phyloP scores from a whole-genome alignment of 2,329 filamentous ascomycete species.

The Verticillium alfalfae region DNA sequence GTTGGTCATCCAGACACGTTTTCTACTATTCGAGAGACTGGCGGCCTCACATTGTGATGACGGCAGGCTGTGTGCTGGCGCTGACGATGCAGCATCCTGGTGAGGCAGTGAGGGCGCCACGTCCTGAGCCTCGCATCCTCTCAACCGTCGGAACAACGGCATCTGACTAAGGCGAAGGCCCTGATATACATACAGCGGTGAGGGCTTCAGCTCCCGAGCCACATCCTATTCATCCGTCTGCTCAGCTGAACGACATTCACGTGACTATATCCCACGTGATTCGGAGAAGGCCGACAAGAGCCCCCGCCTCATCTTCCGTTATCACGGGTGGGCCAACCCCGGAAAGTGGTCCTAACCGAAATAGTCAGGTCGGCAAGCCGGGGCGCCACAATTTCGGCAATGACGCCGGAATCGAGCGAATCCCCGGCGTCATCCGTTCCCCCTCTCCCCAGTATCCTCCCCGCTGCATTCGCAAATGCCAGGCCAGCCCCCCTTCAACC shows the following conservation, averaged over 20 bases:
- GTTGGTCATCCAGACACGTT: no score
- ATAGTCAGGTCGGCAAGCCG: conserved; percentile 1
- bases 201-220: no score
- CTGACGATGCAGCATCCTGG: no score
- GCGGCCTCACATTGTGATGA: no score
- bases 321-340: background rate
- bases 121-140: no score
- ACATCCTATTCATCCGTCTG: no score
- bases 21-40: no score
- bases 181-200: no score
- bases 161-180: no score
- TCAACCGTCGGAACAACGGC: no score
- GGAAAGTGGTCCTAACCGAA: background rate
- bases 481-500: background rate
- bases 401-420: background rate
- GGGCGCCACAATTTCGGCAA: background rate
- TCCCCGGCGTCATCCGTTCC: background rate
- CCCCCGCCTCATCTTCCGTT: background rate
- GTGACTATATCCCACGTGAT: background rate
- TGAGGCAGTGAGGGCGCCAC: no score
- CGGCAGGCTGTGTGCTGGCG: no score
- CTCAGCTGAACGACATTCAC: background rate
- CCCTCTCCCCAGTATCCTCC: background rate
- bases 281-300: background rate
- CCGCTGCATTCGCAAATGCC: background rate